Conservation (phyloP, 768 basidiomycete species). For the Coprinopsis strossmayeri region DNA sequence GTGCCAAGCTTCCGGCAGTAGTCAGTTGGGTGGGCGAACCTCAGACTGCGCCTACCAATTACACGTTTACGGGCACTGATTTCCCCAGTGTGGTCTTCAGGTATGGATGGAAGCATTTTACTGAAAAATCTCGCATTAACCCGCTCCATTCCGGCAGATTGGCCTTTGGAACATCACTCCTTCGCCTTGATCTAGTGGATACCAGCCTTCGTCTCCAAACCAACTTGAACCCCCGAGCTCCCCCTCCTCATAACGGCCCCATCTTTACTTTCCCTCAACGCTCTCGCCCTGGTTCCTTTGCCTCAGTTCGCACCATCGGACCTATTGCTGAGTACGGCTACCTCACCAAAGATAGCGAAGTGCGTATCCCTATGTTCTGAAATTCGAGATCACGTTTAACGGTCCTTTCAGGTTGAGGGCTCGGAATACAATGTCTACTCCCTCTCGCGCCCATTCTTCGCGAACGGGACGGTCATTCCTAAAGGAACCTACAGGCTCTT, state of each 20-base stretch:
- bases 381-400: background rate
- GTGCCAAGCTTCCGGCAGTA: slow-evolving; percentile 33
- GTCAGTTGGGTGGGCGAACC: slow-evolving; percentile 31
- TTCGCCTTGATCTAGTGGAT: slow-evolving; percentile 44
- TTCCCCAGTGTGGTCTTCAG: slow-evolving; percentile 33
- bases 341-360: slow-evolving; percentile 39
- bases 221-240: slow-evolving; percentile 28
- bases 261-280: slow-evolving; percentile 34
- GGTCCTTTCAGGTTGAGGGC: background rate
- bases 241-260: slow-evolving; percentile 9
- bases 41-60: slow-evolving; percentile 32
- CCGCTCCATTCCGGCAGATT: background rate
- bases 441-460: slow-evolving; percentile 29
- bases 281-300: slow-evolving; percentile 21
- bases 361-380: slow-evolving; percentile 17
- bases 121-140: background rate
- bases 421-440: background rate
- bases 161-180: slow-evolving; percentile 41
- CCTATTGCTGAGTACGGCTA: slow-evolving; percentile 40
- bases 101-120: slow-evolving; percentile 10
- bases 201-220: slow-evolving; percentile 32
- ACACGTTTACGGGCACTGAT: slow-evolving; percentile 35
- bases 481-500: slow-evolving; percentile 36
- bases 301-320: slow-evolving; percentile 37
- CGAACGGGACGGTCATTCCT: slow-evolving; percentile 37